Percentiles rank a stretch among this genome's conserved stretches.
phyloP scores from a whole-genome alignment of 2,329 filamentous ascomycete genomes.

The Colletotrichum melonis region DNA sequence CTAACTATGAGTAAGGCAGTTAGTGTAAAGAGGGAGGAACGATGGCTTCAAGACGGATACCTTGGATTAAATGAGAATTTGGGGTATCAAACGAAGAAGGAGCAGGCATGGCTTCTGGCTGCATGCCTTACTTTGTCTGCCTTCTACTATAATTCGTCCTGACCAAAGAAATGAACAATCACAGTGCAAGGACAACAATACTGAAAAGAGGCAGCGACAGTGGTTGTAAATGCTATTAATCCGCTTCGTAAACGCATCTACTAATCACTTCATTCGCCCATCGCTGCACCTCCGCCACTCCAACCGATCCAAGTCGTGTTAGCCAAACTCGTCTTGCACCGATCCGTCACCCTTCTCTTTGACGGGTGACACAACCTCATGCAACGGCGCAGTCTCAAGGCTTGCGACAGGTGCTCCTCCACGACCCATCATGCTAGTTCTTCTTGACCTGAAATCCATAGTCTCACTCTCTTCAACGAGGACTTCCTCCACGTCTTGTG shows the following conservation, averaged over 20 bases:
- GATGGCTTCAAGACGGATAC: too few species aligned
- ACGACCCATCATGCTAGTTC: constrained; percentile 65
- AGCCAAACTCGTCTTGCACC: constrained; percentile 37
- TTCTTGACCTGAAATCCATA: constrained; percentile 63
- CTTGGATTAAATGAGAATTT: too few species aligned
- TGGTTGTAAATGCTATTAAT: constrained; percentile 27
- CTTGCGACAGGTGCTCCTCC: constrained; percentile 49
- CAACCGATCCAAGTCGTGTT: constrained; percentile 2
- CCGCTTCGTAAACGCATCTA: constrained; percentile 30
- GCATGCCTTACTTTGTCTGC: neutral
- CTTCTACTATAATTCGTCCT: neutral
- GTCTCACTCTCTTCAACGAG: constrained; percentile 65
- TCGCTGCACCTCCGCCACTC: neutral
- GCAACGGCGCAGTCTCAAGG: constrained; percentile 65
- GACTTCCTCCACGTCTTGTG: constrained; percentile 51
- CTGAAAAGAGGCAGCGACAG: neutral
- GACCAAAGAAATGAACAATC: neutral
- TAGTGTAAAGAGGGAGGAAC: too few species aligned
- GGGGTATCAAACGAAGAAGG: too few species aligned
- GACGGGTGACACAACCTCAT: constrained; percentile 34
- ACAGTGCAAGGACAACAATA: neutral
- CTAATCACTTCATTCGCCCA: neutral
- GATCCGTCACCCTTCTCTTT: constrained; percentile 29
- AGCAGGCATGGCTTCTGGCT: neutral
- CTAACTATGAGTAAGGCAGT: too few species aligned